These are phyloP conservation scores for Ascocoryne sarcoides DNA, from an alignment of 2,329 filamentous ascomycete genomes.

Conservation along the genomic window DNA sequence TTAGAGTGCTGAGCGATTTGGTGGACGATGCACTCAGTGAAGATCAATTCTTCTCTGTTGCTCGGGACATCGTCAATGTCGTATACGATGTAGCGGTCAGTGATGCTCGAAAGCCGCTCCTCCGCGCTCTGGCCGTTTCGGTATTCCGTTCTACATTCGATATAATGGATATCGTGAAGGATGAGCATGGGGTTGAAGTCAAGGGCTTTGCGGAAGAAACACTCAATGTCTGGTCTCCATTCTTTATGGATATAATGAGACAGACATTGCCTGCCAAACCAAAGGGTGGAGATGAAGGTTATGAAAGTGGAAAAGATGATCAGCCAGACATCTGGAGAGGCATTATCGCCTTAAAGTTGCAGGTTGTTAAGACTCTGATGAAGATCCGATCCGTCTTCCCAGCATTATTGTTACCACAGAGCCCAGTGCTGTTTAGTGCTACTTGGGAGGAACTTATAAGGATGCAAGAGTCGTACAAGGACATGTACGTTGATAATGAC, in stretches of 20 bases:
- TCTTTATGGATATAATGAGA: constrained; percentile 76
- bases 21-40: constrained; percentile 92
- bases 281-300: constrained; percentile 44
- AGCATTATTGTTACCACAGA: constrained; percentile 72
- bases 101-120: constrained; percentile 60
- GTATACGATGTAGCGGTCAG: constrained; percentile 77
- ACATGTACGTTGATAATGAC: constrained; percentile 79
- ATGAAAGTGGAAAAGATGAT: constrained; percentile 39
- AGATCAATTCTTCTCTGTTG: constrained; percentile 88
- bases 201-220: constrained; percentile 84
- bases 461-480: constrained; percentile 64
- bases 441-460: constrained; percentile 81
- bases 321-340: constrained; percentile 69
- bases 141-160: constrained; percentile 91
- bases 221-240: constrained; percentile 76
- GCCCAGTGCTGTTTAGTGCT: constrained; percentile 71
- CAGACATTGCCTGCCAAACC: constrained; percentile 56
- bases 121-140: constrained; percentile 78
- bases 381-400: constrained; percentile 82
- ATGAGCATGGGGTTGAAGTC: constrained; percentile 79
- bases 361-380: constrained; percentile 89
- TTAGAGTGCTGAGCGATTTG: constrained; percentile 80
- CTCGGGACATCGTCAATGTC: constrained; percentile 73
- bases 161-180: constrained; percentile 92
- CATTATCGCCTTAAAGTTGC: constrained; percentile 77